Evolutionary conservation across 352 stramenopile genomes (phyloP), one percentile per base, ranked within the genome.

Genomic region (Thalassiosira livingstoniorum): DNA sequence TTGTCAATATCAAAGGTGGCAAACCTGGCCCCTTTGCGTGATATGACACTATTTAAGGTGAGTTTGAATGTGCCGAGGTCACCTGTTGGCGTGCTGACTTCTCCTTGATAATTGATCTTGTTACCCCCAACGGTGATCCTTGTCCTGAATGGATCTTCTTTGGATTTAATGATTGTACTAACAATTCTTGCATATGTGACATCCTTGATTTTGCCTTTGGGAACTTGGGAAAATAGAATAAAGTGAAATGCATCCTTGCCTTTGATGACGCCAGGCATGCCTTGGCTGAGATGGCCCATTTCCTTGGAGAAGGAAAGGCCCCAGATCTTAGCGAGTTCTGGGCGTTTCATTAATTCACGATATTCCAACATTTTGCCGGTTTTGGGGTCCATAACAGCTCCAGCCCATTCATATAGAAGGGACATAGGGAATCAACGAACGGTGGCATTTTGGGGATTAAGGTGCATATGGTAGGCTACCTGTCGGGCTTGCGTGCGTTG

Each of bases 191-290:
- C 42, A 27, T 65, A 65, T 39, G 32, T 45, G 3, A 45, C 32
- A 21, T 68, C 60, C 34, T 68, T 68, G 5, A 25, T 42, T 47
- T 57, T 23, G 23, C 39, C 35, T 2, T 37, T 10, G 2, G 69
- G 55, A 11, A 77, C 31, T 34, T 77, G 11, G 23, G 37, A 11
- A 7, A 29, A 15, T n/a, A 4, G 4, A 35, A 77, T 69, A 37
- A 77, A 70, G 15, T 42, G 3, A 34, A 77, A 51, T 34, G 69
- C 60, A 39, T 77, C 29, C 3, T 54, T 77, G 18, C 69, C 69
- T 43, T 67, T 68, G 31, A 60, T 43, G 7, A 5, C 21, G 18
- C 18, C 29, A 13, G 7, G 13, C 3, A 65, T 35, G 18, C 69
- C 54, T 61, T 77, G 69, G 10, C 34, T 45, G 10, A 77, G 32